Conservation (phyloP, 106 monocot genomes). For the Narthecium ossifragum region DNA sequence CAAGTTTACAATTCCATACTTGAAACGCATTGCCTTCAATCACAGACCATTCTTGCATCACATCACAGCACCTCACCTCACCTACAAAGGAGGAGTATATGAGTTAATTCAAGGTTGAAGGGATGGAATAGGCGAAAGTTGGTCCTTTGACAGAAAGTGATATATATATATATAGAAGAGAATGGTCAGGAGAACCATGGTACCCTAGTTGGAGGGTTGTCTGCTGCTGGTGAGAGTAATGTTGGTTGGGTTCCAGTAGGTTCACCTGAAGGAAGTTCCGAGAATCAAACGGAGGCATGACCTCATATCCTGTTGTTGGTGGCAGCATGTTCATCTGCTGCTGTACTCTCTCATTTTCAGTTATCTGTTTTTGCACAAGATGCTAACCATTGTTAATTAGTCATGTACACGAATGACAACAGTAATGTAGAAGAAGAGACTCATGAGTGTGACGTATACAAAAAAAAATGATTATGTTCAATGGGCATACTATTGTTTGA, state of each 20-base stretch:
- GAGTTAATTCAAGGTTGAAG: no score
- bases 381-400: neutral
- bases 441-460: neutral
- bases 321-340: constrained; percentile 25
- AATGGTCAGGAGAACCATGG: no score
- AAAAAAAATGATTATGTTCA: neutral
- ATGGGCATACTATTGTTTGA: no score
- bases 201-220: no score
- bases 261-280: constrained; percentile 30
- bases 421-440: neutral
- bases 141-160: no score
- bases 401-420: neutral
- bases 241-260: constrained; percentile 20
- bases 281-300: constrained; percentile 31
- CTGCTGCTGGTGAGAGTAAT: constrained; percentile 42
- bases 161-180: no score
- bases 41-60: no score
- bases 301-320: constrained; percentile 12
- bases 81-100: no score
- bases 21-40: no score
- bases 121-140: no score
- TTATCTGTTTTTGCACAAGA: constrained; percentile 19
- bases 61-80: no score
- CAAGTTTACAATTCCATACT: no score
- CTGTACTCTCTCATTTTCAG: constrained; percentile 34